A percentile compares a stretch with the other conserved stretches of the same genome.
Evolutionary conservation across 2,329 filamentous ascomycete genomes (phyloP).

Genomic region (Apiospora marii): DNA sequence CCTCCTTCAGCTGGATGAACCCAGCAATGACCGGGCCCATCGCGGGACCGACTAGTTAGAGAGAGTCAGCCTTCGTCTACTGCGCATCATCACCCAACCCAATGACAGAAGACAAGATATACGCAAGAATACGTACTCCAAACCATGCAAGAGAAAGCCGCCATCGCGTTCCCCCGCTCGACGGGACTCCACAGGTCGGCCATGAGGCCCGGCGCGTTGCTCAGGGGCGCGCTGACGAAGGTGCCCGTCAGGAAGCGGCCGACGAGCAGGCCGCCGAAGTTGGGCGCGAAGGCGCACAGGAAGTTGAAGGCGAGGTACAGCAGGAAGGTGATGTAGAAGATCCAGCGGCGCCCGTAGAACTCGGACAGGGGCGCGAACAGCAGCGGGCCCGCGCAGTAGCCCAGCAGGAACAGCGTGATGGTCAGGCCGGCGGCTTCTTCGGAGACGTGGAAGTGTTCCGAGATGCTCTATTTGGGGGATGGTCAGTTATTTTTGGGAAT

Average conservation of each 20-base stretch:
- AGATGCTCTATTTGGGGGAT: conserved; percentile 44
- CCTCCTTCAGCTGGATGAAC: conserved; percentile 62
- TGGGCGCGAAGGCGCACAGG: conserved; percentile 62
- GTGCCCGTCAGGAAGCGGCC: conserved; percentile 64
- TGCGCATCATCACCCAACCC: background rate
- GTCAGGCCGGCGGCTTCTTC: conserved; percentile 56
- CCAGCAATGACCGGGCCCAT: conserved; percentile 61
- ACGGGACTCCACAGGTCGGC: conserved; percentile 62
- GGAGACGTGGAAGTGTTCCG: conserved; percentile 55
- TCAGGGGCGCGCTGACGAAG: conserved; percentile 46
- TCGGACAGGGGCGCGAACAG: conserved; percentile 65
- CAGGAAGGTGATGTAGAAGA: conserved; percentile 59
- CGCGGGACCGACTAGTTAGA: background rate
- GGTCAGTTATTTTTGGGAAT: too few species aligned
- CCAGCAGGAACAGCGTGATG: conserved; percentile 62
- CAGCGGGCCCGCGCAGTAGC: conserved; percentile 66
- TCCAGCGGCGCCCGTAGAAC: conserved; percentile 62
- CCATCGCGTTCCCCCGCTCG: conserved; percentile 62
- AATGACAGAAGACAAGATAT: too few species aligned
- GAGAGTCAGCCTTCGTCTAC: background rate
- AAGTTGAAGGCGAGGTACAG: conserved; percentile 60
- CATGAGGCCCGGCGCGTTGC: conserved; percentile 58
- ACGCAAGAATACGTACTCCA: conserved; percentile 46
- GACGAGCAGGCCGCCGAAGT: conserved; percentile 59
- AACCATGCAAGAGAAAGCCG: conserved; percentile 59